Evolutionary conservation across 202 grass and related monocot genomes (phyloP), one percentile per base, ranked within the genome.

Genomic region (Zizania palustris): DNA sequence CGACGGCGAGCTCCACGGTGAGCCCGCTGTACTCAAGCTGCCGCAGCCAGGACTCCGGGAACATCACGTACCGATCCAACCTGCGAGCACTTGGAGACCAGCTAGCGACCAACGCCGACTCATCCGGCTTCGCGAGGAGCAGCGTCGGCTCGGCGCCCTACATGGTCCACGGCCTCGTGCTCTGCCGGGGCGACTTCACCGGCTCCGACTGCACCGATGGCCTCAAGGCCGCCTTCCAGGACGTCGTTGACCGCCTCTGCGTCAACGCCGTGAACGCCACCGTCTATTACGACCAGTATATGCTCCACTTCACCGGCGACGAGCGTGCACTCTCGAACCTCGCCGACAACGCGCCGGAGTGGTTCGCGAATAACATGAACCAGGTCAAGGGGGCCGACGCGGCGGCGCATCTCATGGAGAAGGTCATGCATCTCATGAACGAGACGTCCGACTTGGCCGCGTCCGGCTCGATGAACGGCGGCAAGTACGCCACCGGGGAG

Each of bases 131-230:
- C 60, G 69, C 71, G 4, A n/a, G 11, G 14, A 20, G 10, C 41
- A 68, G 8, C 9, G 0, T 43, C 2, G 81, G 81, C 3, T 11
- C 45, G 7, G 5, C 12, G 9, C 82, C 76, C 0, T 8, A 84
- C 77, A 14, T 38, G 48, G 71, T 82, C 0, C 33, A 7, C 6
- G 85, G 81, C 33, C 14, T 79, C 0, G 58, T 65, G 71, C 81
- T 82, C 11, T 90, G 84, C 65, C 80, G 88, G 0, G 89, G 85
- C 1, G 85, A 91, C 9, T 60, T 22, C 62, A 55, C 56, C 6
- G 71, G 76, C 14, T 14, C 44, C 51, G 1, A 5, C 7, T 91
- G 89, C 62, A 20, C 48, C 6, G 37, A 42, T 7, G 9, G 62
- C 36, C 62, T 65, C 38, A 3, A 0, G 6, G 3, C 60, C 6